phyloP scores from a whole-genome alignment of 2,329 filamentous ascomycete genomes.

The Periconia macrospinosa region DNA sequence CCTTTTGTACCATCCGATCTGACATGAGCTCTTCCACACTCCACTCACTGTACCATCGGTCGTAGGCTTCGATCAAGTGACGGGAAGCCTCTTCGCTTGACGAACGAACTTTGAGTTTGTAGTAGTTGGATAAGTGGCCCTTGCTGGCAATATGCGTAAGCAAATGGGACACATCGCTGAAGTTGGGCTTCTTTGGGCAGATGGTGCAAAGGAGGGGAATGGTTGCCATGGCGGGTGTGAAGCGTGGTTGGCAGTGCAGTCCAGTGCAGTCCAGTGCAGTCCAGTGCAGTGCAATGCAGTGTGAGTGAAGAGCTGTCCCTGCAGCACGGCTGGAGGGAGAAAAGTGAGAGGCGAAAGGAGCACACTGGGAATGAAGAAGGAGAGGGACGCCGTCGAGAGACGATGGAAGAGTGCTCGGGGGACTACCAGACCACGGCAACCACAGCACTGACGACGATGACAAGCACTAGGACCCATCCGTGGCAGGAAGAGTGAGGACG shows the following conservation, averaged over 20 bases:
- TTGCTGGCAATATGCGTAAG: constrained; percentile 93
- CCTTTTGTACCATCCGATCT: constrained; percentile 76
- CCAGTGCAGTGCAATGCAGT: constrained; percentile 13
- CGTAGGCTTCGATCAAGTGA: constrained; percentile 66
- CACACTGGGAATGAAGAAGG: constrained; percentile 37
- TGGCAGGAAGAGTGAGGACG: constrained; percentile 13
- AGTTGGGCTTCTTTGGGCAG: constrained; percentile 76
- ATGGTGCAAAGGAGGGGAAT: constrained; percentile 80
- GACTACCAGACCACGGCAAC: constrained; percentile 23
- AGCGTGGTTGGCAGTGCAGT: constrained; percentile 24
- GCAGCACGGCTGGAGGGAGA: constrained; percentile 26
- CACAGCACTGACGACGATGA: constrained; percentile 19
- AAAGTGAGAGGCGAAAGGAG: constrained; percentile 40
- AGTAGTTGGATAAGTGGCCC: constrained; percentile 82
- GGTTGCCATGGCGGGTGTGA: constrained; percentile 39
- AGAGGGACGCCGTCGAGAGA: constrained; percentile 13
- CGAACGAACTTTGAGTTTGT: constrained; percentile 75
- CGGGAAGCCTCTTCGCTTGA: constrained; percentile 68
- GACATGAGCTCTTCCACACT: constrained; percentile 73
- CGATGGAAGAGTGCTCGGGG: constrained; percentile 23
- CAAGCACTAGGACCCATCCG: constrained; percentile 9
- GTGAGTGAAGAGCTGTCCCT: constrained; percentile 27
- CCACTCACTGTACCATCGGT: constrained; percentile 75
- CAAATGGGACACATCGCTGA: constrained; percentile 89
- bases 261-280: constrained; percentile 15